Evolutionary conservation across 306 rosid genomes (phyloP), one percentile per base, ranked within the genome.

Genomic region (Cucumis cinereus): DNA sequence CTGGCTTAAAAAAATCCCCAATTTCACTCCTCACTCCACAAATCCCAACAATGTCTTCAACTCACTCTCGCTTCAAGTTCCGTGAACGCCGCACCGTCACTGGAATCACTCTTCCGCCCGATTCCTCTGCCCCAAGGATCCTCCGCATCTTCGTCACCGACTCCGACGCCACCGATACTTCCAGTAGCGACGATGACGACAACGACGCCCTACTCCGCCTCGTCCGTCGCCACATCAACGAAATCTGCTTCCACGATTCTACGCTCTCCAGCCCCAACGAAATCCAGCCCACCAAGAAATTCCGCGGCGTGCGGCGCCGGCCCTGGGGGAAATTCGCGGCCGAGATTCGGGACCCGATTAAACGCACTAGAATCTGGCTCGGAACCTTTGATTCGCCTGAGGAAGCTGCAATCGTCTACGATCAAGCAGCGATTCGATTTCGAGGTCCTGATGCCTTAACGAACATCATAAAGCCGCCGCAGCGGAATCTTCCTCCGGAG

Each of bases 281-380:
- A 30, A 8, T 1, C 8, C 10, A 12, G 3, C 36, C 40, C 40
- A 26, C 6, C 64, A 60, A 28, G 55, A 68, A 68, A 41, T 68
- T n/a, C 12, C 53, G 74, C 24, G 54, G 74, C 33, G 74, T 68
- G 5, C 35, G 74, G 20, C 74, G 74, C 35, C 30, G 74, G 35
- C 74, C 33, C 20, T 68, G 74, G 74, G 74, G 74, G 54, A 68
- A 13, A 68, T 68, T 23, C 54, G 74, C 74, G 7, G 74, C 74
- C 20, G 74, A 68, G 54, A 68, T 68, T 20, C 30, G 74, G 12
- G 74, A 68, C 23, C 74, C 74, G 54, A n/a, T 12, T 0, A 41
- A 20, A 12, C 28, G 35, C 7, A n/a, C 54, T 26, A 41, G 74
- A 22, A 7, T 68, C 26, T 68, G 74, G 74, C 74, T 68, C 0